Base-by-base conservation (phyloP, 257 asterid species). In the Voacanga thouarsii region DNA sequence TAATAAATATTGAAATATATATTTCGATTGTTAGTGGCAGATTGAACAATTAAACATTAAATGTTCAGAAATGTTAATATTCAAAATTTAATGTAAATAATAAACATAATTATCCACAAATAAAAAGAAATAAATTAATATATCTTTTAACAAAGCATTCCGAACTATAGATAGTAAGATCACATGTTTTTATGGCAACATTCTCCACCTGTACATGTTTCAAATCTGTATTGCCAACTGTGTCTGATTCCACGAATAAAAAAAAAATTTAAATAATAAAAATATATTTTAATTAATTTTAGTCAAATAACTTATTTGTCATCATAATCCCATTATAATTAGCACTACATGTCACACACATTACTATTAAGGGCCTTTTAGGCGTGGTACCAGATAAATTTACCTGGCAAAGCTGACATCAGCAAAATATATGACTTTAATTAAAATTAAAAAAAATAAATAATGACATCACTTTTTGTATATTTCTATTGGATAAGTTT, bases 341-440 rank as follows among this genome's bases (percentile, higher is more conserved):
- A 63, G 23, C 3, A 26, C 16, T 49, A 23, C 73, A 67, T 67
- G 72, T 67, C 19, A 67, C 15, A 3, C 18, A 11, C 21, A 21
- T 3, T 68, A 41, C 16, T 0, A 41, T 39, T 67, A 28, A 67
- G 4, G 28, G 0, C 28, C 30, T 39, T 67, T 67, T 41, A 67
- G 72, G 49, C 41, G 72, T 41, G n/a, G 53, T 41, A 68, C 8
- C 73, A 68, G 73, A 41, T 21, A 41, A 68, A 19, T 68, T 68
- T 68, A 21, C 73, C 73, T 68, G 73, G 73, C 73, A 68, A 18
- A 0, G 39, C 41, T 41, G 12, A 33, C 4, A 21, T 65, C 72
- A 37, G 50, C 72, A 19, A 5, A 68, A 19, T 68, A 68, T 68
- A 68, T 21, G 73, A 68, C 73, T 68, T 67, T 41, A 41, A 67